Percentiles rank a stretch among this genome's conserved stretches.
phyloP scores from a whole-genome alignment of 352 stramenopile genomes.

The Aphanomyces stellatus region DNA sequence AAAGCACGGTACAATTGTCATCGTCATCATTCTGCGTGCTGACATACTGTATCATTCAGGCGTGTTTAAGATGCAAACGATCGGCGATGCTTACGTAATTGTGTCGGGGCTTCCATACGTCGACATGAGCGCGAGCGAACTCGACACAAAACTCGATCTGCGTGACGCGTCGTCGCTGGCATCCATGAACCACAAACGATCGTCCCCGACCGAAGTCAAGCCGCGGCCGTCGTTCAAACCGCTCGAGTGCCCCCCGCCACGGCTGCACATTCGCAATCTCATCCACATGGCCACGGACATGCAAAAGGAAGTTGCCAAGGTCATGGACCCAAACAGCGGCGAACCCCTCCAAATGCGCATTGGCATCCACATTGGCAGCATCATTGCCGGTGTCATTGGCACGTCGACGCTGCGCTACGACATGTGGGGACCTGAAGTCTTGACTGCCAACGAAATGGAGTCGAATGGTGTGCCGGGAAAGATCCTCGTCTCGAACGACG shows the following conservation, averaged over 20 bases:
- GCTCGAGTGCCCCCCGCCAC: constrained; percentile 34
- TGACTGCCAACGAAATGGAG: constrained; percentile 83
- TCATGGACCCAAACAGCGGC: constrained; percentile 76
- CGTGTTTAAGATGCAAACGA: constrained; percentile 92
- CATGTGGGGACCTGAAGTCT: constrained; percentile 78
- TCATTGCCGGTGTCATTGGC: constrained; percentile 82
- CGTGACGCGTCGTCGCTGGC: background rate
- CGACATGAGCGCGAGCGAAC: constrained; percentile 47
- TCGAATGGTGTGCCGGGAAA: constrained; percentile 73
- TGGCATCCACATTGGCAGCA: constrained; percentile 81
- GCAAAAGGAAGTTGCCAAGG: constrained; percentile 78
- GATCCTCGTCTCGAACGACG: constrained; percentile 67
- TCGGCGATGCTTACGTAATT: constrained; percentile 90
- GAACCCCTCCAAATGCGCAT: constrained; percentile 82
- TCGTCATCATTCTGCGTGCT: background rate
- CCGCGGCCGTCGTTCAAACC: background rate
- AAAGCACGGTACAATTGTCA: constrained; percentile 58
- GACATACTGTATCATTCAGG: background rate
- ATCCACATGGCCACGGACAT: constrained; percentile 78
- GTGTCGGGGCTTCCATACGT: constrained; percentile 78
- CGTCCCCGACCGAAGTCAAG: background rate
- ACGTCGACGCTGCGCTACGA: constrained; percentile 82
- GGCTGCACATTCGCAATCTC: constrained; percentile 57
- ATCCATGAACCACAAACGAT: background rate
- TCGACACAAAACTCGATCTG: background rate